Base-by-base conservation (phyloP, 1,139 yeast species). In the Diutina sp. region DNA sequence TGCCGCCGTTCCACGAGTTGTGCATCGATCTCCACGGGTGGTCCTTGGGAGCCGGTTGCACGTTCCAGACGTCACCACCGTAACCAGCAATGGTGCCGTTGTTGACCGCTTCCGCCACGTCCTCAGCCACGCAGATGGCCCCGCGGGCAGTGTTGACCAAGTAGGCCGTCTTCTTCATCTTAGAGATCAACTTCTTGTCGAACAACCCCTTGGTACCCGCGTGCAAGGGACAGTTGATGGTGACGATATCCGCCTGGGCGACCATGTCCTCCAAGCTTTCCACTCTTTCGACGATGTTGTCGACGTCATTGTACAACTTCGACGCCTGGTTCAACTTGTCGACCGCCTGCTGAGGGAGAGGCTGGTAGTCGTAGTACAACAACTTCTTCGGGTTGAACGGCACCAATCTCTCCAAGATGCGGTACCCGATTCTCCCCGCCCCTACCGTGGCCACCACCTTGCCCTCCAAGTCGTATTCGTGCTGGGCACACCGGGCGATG, bases 141-240 rank as follows among this genome's bases (percentile, higher is more conserved):
- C 95, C 95, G 68, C 95, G 80, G 18, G 95, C 95, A 56, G 95
- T 87, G 75, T 87, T 87, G 59, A 87, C 89, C 61, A 87, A 74
- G 77, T 86, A 82, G 16, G 95, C 80, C 56, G 91, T 91, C 65
- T 79, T 80, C 72, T 86, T 87, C 85, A 87, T 85, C 67, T 85
- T 81, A 62, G 87, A 77, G 60, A 87, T 73, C 62, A 84, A 71
- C 25, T 84, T 77, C 71, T 83, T 84, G 78, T 87, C 78, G 71
- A 87, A 78, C 59, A 87, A 72, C 44, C 90, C 90, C 64, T 69
- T 70, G 47, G 91, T 80, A 51, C 80, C 78, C 60, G 85, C 87
- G 67, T 87, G 90, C 62, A 87, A 79, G 57, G 95, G 95, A 64
- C 87, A 79, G 69, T 87, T 87, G 69, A 87, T 80, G 58, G 95